Conservation (phyloP, 331 rosid species). For the Pyracantha coccinea region DNA sequence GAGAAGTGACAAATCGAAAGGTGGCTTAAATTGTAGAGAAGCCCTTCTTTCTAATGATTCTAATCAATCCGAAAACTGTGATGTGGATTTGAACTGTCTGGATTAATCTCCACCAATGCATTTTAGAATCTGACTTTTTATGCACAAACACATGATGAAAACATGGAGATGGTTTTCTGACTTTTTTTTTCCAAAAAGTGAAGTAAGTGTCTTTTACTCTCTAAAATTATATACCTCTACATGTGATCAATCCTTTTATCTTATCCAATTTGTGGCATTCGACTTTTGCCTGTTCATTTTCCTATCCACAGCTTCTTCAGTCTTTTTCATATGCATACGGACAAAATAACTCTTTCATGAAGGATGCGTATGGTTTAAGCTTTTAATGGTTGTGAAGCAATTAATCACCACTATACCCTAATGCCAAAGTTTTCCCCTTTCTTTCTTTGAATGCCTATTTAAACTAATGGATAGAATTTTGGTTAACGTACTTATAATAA, state of each 20-base stretch:
- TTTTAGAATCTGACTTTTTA: neutral
- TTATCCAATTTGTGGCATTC: neutral
- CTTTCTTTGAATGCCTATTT: too few species aligned
- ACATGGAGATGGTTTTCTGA: neutral
- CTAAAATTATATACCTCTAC: neutral
- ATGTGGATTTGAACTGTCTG: neutral
- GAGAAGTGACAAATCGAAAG: slow-evolving; percentile 10
- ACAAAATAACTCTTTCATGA: slow-evolving; percentile 19
- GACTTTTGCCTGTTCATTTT: neutral
- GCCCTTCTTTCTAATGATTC: slow-evolving; percentile 27
- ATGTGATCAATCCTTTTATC: neutral
- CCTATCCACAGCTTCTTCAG: neutral
- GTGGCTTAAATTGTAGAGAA: slow-evolving; percentile 29
- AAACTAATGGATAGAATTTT: too few species aligned
- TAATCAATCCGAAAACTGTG: neutral
- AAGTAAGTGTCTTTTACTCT: neutral
- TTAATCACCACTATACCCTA: too few species aligned
- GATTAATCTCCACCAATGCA: slow-evolving; percentile 2
- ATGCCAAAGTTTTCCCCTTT: too few species aligned
- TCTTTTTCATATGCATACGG: neutral
- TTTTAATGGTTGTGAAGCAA: too few species aligned
- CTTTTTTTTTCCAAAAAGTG: slow-evolving; percentile 1
- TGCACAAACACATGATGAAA: neutral
- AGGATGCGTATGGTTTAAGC: neutral
- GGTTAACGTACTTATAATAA: too few species aligned